Evolutionary conservation across 2,329 filamentous ascomycete genomes (phyloP), one percentile per base, ranked within the genome.

Genomic region (Cladosporium sp.): DNA sequence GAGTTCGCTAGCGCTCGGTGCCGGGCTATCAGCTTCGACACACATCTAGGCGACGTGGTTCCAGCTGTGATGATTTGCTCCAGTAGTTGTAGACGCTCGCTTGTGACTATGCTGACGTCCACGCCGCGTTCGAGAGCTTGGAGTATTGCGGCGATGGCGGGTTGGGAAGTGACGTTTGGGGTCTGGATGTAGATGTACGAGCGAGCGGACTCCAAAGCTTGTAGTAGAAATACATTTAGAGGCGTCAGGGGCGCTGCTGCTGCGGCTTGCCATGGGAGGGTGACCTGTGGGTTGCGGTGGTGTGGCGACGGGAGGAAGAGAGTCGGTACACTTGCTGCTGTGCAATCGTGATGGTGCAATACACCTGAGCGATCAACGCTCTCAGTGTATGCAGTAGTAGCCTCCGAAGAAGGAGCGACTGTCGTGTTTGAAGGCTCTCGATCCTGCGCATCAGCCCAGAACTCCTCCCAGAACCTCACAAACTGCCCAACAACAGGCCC

Each of bases 11-110:
- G 43, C 21, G 23, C 74, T 39, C 80, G 75, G 71, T 91, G 88
- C 26, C 81, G 79, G 53, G 82, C 83, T 2, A 89, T 80, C 10
- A 94, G 80, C 54, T 79, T 82, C 30, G 79, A 81, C 5, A 95
- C 73, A 67, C 89, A 91, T 67, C 85, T 81, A 0, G 86, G 82
- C 0, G 91, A 94, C 0, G 89, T 91, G 0, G 89, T 93, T 0
- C 89, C 89, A 0, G 91, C 88, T 0, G 91, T 95, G 26, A 92
- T 80, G n/a, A 95, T 80, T 75, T 96, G 92, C 78, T 96, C 92
- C 32, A 91, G 78, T 18, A 91, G 72, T 70, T 75, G 77, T 32
- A 77, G 70, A n/a, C 66, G 67, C 58, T 73, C 74, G 64, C 73
- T 76, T 13, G 76, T 78, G 8, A 74, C 63, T n/a, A 78, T 70